Evolutionary conservation across 345 rosid species (phyloP).

Genomic region (Diplotaxis tenuifolia): DNA sequence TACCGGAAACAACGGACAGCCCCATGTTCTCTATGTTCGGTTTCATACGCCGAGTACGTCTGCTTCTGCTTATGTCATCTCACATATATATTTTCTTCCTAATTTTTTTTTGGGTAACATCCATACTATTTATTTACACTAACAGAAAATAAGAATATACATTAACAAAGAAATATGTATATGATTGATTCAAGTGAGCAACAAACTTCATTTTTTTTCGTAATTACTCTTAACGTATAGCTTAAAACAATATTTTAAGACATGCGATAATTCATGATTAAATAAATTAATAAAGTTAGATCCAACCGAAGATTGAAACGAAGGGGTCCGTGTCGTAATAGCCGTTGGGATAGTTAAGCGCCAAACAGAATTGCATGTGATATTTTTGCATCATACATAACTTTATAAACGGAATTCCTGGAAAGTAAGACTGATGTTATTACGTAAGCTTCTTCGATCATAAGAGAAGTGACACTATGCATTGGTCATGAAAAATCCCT

Average conservation of each 20-base stretch:
- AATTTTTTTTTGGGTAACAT: not conserved
- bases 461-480: slow-evolving; percentile 3
- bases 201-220: not conserved
- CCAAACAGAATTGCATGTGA: slow-evolving; percentile 33
- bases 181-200: not conserved
- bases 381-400: slow-evolving; percentile 8
- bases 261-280: not conserved
- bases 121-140: slow-evolving; percentile 1
- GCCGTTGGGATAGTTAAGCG: slow-evolving; percentile 25
- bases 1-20: slow-evolving; percentile 29
- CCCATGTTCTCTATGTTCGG: slow-evolving; percentile 17
- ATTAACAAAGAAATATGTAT: not conserved
- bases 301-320: not conserved
- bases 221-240: not conserved
- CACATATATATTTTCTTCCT: not conserved
- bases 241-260: not conserved
- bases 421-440: not conserved
- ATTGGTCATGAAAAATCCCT: not conserved
- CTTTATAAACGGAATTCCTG: slow-evolving; percentile 15
- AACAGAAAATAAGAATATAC: not conserved
- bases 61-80: not conserved
- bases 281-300: not conserved
- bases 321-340: not conserved
- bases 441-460: slow-evolving; percentile 16
- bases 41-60: slow-evolving; percentile 12